These are phyloP conservation scores for Cruciata laevipes DNA, from an alignment of 257 asterid genomes.

Conservation along the genomic window DNA sequence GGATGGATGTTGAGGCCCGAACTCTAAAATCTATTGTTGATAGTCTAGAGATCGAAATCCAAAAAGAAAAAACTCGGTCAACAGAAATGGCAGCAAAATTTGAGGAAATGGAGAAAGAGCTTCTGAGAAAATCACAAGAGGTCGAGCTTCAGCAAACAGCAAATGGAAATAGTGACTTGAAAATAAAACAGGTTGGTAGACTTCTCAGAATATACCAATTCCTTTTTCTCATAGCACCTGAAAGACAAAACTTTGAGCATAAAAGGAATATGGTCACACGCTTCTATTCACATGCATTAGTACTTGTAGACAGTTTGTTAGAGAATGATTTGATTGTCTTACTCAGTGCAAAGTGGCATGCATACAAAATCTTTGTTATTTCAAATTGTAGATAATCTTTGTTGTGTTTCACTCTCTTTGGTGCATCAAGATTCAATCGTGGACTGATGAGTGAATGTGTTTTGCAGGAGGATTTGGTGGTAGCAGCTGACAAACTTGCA, in stretches of 20 bases:
- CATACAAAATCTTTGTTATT: neutral
- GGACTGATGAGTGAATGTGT: neutral
- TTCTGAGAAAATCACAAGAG: slow-evolving; percentile 32
- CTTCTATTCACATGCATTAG: neutral
- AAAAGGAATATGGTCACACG: neutral
- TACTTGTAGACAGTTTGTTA: neutral
- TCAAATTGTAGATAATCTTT: neutral
- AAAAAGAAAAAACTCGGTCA: slow-evolving; percentile 34
- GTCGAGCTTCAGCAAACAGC: slow-evolving; percentile 34
- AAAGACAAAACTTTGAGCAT: neutral
- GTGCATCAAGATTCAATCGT: neutral
- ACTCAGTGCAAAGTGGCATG: neutral
- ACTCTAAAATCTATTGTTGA: slow-evolving; percentile 34
- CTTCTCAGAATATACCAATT: neutral
- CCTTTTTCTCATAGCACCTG: neutral
- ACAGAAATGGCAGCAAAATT: slow-evolving; percentile 34
- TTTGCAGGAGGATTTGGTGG: slow-evolving; percentile 58
- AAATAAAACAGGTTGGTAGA: slow-evolving; percentile 50
- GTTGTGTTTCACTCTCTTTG: neutral
- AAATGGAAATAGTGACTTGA: slow-evolving; percentile 33
- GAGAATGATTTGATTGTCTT: neutral
- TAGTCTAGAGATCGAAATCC: slow-evolving; percentile 32
- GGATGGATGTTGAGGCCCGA: slow-evolving; percentile 54
- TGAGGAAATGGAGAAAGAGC: slow-evolving; percentile 48
- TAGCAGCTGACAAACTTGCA: slow-evolving; percentile 76